Evolutionary conservation across 139 green algal genomes (phyloP), one percentile per base, ranked within the genome.

Genomic region (Chlamydomonas incerta): DNA sequence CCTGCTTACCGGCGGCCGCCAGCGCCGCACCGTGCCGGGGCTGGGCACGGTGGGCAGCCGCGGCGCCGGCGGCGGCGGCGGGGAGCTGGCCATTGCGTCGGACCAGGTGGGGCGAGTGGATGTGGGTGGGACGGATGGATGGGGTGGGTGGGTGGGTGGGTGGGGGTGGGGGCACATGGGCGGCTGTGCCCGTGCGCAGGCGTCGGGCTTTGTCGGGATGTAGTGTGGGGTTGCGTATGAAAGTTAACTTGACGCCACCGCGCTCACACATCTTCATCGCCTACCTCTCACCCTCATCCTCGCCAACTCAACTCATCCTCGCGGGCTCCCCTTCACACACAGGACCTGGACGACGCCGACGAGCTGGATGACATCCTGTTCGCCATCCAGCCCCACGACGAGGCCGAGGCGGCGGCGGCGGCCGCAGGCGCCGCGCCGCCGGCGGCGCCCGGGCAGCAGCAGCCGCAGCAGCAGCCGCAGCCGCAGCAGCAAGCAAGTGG

Each of bases 311-410:
- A n/a, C n/a, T n/a, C n/a, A n/a, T n/a, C n/a, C n/a, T n/a, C n/a
- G n/a, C n/a, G n/a, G n/a, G 41, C 41, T 50, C 41, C 26, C 52
- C n/a, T n/a, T n/a, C n/a, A n/a, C n/a, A n/a, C n/a, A n/a, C n/a
- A 23, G 8, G 28, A 33, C 20, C 9, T 55, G 33, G 41, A 77
- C 8, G 68, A 57, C 35, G 23, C 2, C 13, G 80, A 79, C 80
- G 80, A 80, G 14, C 80, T 86, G 47, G 68, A 86, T 13, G 79
- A 75, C 41, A 85, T 85, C 66, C 50, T 85, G 20, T 28, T 14
- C 21, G 65, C 66, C 28, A 35, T 85, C 47, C 79, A 74, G 24
- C 79, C 76, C 10, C 76, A n/a, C 24, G 60, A 72, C 3, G 62
- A 63, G 3, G 0, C 26, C 0, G 46, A 65, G 24, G 35, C 11